Conservation (phyloP, 225 moss, liverwort and hornwort genomes). For the Straminergon stramineum region DNA sequence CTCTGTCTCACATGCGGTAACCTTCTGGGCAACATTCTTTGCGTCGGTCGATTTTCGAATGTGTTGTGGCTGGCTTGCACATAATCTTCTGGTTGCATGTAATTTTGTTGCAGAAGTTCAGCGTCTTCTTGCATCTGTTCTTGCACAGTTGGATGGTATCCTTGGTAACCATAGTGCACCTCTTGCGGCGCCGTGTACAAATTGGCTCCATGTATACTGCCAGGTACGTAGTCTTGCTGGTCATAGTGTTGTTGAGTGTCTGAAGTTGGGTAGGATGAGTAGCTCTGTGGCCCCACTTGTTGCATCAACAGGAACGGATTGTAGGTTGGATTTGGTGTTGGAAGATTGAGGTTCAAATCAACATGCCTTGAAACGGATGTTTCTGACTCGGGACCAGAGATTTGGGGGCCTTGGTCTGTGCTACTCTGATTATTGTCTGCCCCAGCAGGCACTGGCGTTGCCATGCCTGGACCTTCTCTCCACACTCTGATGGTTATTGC, state of each 20-base stretch:
- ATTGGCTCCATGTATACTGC: conserved; percentile 10
- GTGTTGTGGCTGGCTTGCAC: conserved; percentile 14
- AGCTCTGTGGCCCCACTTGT: conserved; percentile 22
- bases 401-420: conserved; percentile 34
- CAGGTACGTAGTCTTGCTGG: conserved; percentile 15
- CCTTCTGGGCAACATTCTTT: conserved; percentile 30
- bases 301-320: conserved; percentile 31
- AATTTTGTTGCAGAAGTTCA: conserved; percentile 27
- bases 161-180: conserved; percentile 25
- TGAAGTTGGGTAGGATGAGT: conserved; percentile 18
- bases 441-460: conserved; percentile 29
- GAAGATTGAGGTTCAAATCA: conserved; percentile 25
- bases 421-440: conserved; percentile 29
- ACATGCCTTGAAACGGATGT: conserved; percentile 30
- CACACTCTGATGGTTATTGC: conserved; percentile 1
- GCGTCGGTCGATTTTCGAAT: conserved; percentile 16
- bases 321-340: conserved; percentile 27
- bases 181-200: conserved; percentile 19
- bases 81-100: conserved; percentile 22
- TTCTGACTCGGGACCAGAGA: conserved; percentile 38
- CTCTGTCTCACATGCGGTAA: conserved; percentile 46
- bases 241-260: conserved; percentile 21
- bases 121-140: conserved; percentile 24
- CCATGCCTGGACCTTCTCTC: conserved; percentile 15
- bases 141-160: conserved; percentile 24